Evolutionary conservation across 192 early-diverging fungal genomes (phyloP).

Genomic region (Podila epigama): DNA sequence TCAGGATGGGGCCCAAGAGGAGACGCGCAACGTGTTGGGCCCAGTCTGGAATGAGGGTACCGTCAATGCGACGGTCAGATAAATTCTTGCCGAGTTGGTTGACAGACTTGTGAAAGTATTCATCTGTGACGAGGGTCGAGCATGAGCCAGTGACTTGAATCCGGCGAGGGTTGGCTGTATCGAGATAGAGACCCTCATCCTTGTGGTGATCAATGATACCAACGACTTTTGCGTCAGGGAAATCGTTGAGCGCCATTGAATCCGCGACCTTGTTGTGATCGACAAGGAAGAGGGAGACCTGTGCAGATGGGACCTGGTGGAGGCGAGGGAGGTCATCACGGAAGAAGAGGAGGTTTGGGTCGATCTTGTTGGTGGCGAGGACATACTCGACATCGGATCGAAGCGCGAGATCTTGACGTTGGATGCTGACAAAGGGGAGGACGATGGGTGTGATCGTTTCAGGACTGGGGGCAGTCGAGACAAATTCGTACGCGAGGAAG

Average conservation of each 20-base stretch:
- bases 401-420: slow-evolving; percentile 63
- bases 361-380: slow-evolving; percentile 43
- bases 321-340: slow-evolving; percentile 51
- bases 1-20: slow-evolving; percentile 68
- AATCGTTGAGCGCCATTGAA: slow-evolving; percentile 26
- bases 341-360: slow-evolving; percentile 51
- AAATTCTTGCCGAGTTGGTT: neutral
- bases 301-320: slow-evolving; percentile 1
- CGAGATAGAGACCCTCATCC: slow-evolving; percentile 62
- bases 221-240: slow-evolving; percentile 42
- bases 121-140: slow-evolving; percentile 57
- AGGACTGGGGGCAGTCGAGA: neutral
- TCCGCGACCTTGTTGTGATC: slow-evolving; percentile 73
- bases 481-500: slow-evolving; percentile 40
- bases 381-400: slow-evolving; percentile 69
- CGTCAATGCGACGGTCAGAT: neutral
- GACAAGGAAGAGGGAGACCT: slow-evolving; percentile 57
- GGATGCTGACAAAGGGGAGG: slow-evolving; percentile 69
- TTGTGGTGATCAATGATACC: slow-evolving; percentile 78
- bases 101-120: slow-evolving; percentile 39
- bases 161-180: slow-evolving; percentile 50
- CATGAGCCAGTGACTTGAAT: slow-evolving; percentile 70
- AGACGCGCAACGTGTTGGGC: slow-evolving; percentile 51
- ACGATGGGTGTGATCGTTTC: slow-evolving; percentile 10
- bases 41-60: neutral